These are phyloP conservation scores for Geranium brycei DNA, from an alignment of 345 rosid genomes.

Conservation along the genomic window DNA sequence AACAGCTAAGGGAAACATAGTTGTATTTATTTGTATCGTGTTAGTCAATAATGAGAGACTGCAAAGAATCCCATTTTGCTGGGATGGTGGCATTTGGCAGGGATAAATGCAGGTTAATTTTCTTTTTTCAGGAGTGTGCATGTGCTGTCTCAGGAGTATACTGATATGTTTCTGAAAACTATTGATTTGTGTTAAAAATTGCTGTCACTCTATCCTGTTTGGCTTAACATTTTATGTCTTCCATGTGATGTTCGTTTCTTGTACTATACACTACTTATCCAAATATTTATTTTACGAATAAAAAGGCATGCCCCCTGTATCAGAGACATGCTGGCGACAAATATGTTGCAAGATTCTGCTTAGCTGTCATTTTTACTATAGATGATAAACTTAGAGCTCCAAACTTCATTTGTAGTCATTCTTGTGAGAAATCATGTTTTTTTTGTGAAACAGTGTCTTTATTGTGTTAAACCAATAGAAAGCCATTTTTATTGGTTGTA, in stretches of 20 bases:
- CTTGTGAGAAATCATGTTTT: neutral
- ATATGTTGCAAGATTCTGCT: neutral
- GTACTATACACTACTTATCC: neutral
- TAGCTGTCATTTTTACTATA: neutral
- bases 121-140: too few species aligned
- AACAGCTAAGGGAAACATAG: neutral
- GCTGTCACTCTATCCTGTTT: too few species aligned
- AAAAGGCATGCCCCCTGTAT: neutral
- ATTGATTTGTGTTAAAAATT: neutral
- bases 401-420: too few species aligned
- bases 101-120: neutral
- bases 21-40: neutral
- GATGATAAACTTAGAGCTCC: neutral
- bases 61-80: neutral
- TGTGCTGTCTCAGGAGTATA: neutral
- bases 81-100: neutral
- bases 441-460: neutral
- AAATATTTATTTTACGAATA: neutral
- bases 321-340: neutral
- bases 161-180: neutral
- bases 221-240: neutral
- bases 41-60: neutral
- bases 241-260: neutral
- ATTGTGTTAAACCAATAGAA: neutral
- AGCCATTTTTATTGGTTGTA: neutral